Base-by-base conservation (phyloP, 2,329 filamentous ascomycete species). In the Davidsoniella australis region DNA sequence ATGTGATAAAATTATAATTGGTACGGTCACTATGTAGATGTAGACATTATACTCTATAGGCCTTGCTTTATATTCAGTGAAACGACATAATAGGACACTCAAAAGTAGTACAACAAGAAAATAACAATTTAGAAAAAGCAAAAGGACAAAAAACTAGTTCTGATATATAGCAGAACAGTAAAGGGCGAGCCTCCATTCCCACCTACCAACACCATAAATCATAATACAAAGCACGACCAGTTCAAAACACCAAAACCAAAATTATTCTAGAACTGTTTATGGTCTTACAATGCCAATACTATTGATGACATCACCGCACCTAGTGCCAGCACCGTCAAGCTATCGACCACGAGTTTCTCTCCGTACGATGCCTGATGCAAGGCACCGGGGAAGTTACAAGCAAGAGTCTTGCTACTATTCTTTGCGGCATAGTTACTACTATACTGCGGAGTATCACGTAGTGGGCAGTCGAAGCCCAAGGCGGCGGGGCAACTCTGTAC, bases 401-500 rank as follows among this genome's bases (percentile, higher is more conserved):
- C 58, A 16, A 65, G 56, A 1, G 54, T 52, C 14, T 53, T 45
- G 17, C 51, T 55, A 23, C 58, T 55, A 8, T 48, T 46, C 17
- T 56, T 53, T 18, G 62, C 58, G 2, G 58, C 65, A 44, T 68
- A 68, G 45, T 64, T 66, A 24, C 57, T 55, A 7, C 60, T 55
- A 48, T 65, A 68, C 45, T 59, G 61, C 7, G 55, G 50, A 37
- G 62, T 58, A 17, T 57, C 54, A 2, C 61, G 58, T 33, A 58
- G 59, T 4, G 91, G 89, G 64, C 91, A 98, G 1, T 61, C 66
- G 58, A 98, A 95, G 0, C 72, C 69, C 57, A 98, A 67, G 1
- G 71, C 64, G 0, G 86, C 73, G 0, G 91, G 89, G 64, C 91
- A 98, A 59, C 76, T 85, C 64, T 82, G 79, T 9, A 94, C 84